Base-by-base conservation (phyloP, 2,329 filamentous ascomycete genomes). In the Penicillium janthinellum region DNA sequence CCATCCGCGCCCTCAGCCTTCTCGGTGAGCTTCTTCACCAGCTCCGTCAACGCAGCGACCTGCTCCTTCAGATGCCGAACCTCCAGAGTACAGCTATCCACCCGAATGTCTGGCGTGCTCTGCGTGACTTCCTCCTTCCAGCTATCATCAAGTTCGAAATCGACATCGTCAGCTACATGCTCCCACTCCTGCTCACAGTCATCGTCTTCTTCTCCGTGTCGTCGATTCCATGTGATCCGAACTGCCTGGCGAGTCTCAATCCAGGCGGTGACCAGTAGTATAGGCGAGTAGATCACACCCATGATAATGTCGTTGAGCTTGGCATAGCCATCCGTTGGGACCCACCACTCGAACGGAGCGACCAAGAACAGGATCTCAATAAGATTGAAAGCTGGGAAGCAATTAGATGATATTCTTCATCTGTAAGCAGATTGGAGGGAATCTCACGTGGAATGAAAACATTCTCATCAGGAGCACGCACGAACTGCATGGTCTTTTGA, bases 391-490 rank as follows among this genome's bases (percentile, higher is more conserved):
- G 95, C 78, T 81, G 57, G 20, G 42, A 17, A 31, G 56, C 28
- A 12, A 22, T 41, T 2, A 39, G 41, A 1, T 31, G n/a, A 53
- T 50, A 41, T 59, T 51, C 28, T 14, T 28, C 20, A 28, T 12
- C 3, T 31, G 14, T 20, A 14, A 5, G 35, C 55, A 17, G 17
- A 37, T 28, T 6, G 4, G 22, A 55, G n/a, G 11, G 25, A 12
- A 17, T 70, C 77, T 66, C 70, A 81, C 79, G 95, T 0, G 95
- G 88, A 70, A 99, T 96, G 78, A 95, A 99, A 57, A 99, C 95
- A 68, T 99, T 99, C 76, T 99, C 95, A 69, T 99, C 95, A 0
- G 95, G 95, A 0, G 95, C 95, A 51, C 95, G 91, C 17, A 98
- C 91, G 70, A 97, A 99, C 70, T 96, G 92, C 84, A 98, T 91